These are phyloP conservation scores for Homolaphlyctis polyrhiza DNA, from an alignment of 371 early-diverging fungal genomes.

Conservation along the genomic window DNA sequence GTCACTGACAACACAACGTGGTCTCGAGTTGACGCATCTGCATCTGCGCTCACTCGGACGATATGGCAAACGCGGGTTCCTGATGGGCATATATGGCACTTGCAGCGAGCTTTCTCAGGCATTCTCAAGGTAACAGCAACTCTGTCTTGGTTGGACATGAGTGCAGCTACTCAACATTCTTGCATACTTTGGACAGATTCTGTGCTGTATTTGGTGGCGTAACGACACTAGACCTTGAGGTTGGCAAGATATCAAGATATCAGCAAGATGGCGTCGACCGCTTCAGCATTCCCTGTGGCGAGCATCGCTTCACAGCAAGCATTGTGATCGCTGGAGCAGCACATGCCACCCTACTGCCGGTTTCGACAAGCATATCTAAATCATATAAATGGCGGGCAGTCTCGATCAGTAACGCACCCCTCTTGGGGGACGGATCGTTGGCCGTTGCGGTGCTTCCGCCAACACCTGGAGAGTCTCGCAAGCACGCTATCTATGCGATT, in stretches of 20 bases:
- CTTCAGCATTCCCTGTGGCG: no score
- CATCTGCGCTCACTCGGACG: conserved; percentile 83
- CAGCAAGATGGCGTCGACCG: no score
- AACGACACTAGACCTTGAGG: no score
- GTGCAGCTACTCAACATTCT: background rate
- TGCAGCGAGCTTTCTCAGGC: conserved; percentile 88
- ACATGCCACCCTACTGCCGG: conserved; percentile 39
- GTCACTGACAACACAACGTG: conserved; percentile 51
- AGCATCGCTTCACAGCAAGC: no score
- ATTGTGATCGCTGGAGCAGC: conserved; percentile 19
- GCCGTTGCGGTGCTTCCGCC: conserved; percentile 60
- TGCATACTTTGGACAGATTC: conserved; percentile 37
- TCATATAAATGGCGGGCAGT: conserved; percentile 46
- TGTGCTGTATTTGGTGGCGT: conserved; percentile 88
- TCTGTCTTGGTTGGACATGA: background rate
- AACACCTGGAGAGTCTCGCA: conserved; percentile 32
- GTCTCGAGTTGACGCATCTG: conserved; percentile 56
- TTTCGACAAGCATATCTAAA: conserved; percentile 29
- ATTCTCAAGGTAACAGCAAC: conserved; percentile 67
- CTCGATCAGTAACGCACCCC: conserved; percentile 41
- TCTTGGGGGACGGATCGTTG: conserved; percentile 35
- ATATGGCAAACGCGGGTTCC: conserved; percentile 77
- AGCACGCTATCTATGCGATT: conserved; percentile 43
- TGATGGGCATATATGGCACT: conserved; percentile 83
- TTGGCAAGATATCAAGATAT: conserved; percentile 37